These are phyloP conservation scores for Gastrolobium villosum DNA, from an alignment of 306 rosid species.

Conservation along the genomic window DNA sequence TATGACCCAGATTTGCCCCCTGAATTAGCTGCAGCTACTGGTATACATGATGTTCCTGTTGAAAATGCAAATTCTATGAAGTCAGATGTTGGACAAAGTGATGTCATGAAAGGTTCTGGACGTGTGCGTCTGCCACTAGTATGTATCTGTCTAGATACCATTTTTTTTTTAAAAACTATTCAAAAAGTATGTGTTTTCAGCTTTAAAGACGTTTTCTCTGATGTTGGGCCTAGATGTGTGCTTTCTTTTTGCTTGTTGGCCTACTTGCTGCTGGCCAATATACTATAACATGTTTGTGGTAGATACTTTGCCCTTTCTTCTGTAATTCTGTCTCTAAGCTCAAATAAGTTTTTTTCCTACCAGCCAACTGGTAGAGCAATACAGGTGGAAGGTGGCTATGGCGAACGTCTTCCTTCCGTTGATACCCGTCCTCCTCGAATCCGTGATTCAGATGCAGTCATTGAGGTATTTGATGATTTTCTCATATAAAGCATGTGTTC, in stretches of 20 bases:
- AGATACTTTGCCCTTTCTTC: slow-evolving; percentile 26
- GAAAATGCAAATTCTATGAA: slow-evolving; percentile 70
- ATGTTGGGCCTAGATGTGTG: slow-evolving; percentile 13
- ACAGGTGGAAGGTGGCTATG: slow-evolving; percentile 98
- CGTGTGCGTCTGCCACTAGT: slow-evolving; percentile 86
- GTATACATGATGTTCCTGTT: slow-evolving; percentile 68
- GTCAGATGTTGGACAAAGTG: slow-evolving; percentile 71
- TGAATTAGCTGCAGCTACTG: slow-evolving; percentile 95
- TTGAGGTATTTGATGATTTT: slow-evolving; percentile 76
- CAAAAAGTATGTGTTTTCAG: background rate
- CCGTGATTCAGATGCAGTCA: slow-evolving; percentile 98
- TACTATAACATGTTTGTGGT: slow-evolving; percentile 28
- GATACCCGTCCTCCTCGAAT: slow-evolving; percentile 95
- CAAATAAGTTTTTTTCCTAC: slow-evolving; percentile 43
- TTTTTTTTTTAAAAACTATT: background rate
- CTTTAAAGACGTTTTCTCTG: slow-evolving; percentile 5
- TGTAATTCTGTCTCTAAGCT: slow-evolving; percentile 28
- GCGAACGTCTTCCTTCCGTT: slow-evolving; percentile 96
- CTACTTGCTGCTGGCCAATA: slow-evolving; percentile 44
- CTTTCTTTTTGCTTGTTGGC: slow-evolving; percentile 15
- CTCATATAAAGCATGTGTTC: slow-evolving; percentile 23
- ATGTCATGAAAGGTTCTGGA: slow-evolving; percentile 69
- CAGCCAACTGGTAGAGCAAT: slow-evolving; percentile 99
- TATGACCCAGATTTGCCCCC: slow-evolving; percentile 99
- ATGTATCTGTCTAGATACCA: slow-evolving; percentile 47